A percentile compares a stretch with the other conserved stretches of the same genome.
Evolutionary conservation across 768 basidiomycete genomes (phyloP).

Genomic region (Punctularia strigosozonata): DNA sequence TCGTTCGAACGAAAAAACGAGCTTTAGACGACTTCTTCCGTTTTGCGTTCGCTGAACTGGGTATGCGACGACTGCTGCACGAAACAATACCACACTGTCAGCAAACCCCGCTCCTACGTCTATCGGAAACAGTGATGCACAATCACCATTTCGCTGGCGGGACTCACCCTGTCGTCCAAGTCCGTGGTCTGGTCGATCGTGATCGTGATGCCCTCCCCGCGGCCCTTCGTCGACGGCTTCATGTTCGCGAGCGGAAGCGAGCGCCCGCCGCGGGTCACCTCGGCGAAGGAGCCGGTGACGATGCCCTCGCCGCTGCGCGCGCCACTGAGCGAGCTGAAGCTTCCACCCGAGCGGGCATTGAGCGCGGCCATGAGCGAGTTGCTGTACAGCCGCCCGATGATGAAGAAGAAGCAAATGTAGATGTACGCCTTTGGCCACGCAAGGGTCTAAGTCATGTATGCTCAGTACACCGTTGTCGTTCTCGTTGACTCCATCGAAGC

Average conservation of each 20-base stretch:
- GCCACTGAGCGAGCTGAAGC: background rate
- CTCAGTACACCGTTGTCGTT: background rate
- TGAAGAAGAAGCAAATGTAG: conserved; percentile 1
- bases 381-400: background rate
- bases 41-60: too few relatives aligned
- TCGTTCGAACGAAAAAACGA: too few relatives aligned
- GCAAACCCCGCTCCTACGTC: too few relatives aligned
- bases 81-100: too few relatives aligned
- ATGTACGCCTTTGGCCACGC: background rate
- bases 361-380: conserved; percentile 1
- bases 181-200: background rate
- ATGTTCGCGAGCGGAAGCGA: too few relatives aligned
- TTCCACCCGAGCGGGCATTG: background rate
- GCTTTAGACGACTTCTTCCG: too few relatives aligned
- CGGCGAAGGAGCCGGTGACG: background rate
- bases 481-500: background rate
- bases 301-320: background rate
- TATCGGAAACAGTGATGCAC: too few relatives aligned
- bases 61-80: too few relatives aligned
- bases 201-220: background rate
- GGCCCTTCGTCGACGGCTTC: too few relatives aligned
- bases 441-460: background rate
- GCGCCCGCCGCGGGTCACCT: background rate
- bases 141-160: too few relatives aligned
- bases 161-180: too few relatives aligned